Base-by-base conservation (phyloP, 768 basidiomycete species). In the Pleurotus cornucopiae region DNA sequence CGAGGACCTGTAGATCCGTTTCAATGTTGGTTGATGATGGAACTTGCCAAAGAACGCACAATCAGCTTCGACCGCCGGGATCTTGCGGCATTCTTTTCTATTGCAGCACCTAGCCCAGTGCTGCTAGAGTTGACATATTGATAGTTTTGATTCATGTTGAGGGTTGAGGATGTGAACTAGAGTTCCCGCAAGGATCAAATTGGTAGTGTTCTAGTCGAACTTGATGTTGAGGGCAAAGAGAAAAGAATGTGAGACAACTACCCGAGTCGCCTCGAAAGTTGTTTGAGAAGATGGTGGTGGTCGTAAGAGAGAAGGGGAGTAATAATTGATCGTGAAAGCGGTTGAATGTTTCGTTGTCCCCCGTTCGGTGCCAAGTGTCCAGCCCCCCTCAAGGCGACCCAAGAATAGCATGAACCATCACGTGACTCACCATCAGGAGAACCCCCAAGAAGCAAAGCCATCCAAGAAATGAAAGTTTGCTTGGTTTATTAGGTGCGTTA, bases 11-110 rank as follows among this genome's bases (percentile, higher is more conserved):
- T 11, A 59, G 39, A 56, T 43, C 14, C 56, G 39, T 41, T 40
- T 53, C 23, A 57, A 25, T n/a, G 47, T 26, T 38, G 23, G 13
- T 46, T 26, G 43, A 45, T 38, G 18, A 26, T 6, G 30, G 37
- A 57, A 57, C 25, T 59, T 38, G 26, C 21, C 16, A 30, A 41
- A 34, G 21, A 4, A 77, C 85, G 62, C 58, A 88, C 86, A 58
- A 87, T 81, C 63, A 66, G 75, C 67, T 80, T 86, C 49, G 82
- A 82, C 23, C 80, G 77, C 49, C 64, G 68, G 56, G 58, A 63
- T 51, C 65, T 58, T 41, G 65, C 58, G 48, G 63, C 60, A 56
- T 63, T 66, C 58, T 70, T 70, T 54, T 74, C 70, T 25, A 72
- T 56, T 7, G 68, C 62, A 46, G 63, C 46, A 7, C 61, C 55